Base-by-base conservation (phyloP, 352 stramenopile genomes). In the Phytophthora hybrid region DNA sequence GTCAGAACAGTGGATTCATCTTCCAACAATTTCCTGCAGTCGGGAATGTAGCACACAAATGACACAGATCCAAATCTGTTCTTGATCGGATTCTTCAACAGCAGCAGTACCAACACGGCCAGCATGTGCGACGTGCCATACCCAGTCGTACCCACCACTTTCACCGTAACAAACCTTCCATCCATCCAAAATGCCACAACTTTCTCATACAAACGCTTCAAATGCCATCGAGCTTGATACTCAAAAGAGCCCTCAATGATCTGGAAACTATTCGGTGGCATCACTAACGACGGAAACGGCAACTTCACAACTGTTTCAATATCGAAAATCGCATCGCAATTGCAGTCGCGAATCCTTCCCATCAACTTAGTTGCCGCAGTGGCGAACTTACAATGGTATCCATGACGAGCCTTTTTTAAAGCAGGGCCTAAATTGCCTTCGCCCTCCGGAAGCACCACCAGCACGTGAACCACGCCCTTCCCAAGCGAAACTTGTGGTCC, bases 41-140 rank as follows among this genome's bases (percentile, higher is more conserved):
- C 49, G 21, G 49, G 49, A 56, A 56, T 56, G 49, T 56, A 56
- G 44, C 44, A 56, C 49, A 56, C 49, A 56, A 56, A 56, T 18
- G 49, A 21, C n/a, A 14, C 10, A 13, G 49, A 56, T 31, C 49
- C 49, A 16, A 14, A 44, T 14, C 13, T 44, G 34, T 10, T 44
- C 9, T 41, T 5, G 7, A 55, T 31, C 3, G 49, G 49, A 31
- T 32, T 56, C 49, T 32, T 31, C 49, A 56, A 19, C n/a, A 56
- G 49, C 21, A 56, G 14, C 9, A 56, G 49, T 19, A 56, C 49
- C 49, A 56, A 37, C 19, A 32, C 49, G 9, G 49, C 49, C 21
- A 56, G 19, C 49, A 56, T 32, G 49, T 56, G 19, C 9, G 49
- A 56, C 49, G 32, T 56, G 19, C 49, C 37, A 44, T 44, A 44